Evolutionary conservation across 805 yeast genomes (phyloP).

Genomic region (Wickerhamiella australiensis): DNA sequence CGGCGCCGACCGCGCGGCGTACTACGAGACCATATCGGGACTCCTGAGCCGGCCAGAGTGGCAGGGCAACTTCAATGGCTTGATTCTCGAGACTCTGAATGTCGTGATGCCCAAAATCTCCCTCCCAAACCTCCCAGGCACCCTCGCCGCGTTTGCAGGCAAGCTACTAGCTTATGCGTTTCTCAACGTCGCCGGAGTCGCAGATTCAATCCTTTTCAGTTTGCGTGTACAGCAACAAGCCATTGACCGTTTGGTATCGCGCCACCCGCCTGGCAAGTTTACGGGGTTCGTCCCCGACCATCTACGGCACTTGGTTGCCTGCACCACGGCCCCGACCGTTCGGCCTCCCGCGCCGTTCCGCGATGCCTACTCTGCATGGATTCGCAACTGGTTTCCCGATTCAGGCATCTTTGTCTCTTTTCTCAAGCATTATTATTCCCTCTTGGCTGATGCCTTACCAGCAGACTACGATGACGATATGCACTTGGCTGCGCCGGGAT

Average conservation of each 20-base stretch:
- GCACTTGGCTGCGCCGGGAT: slow-evolving; percentile 26
- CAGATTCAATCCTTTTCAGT: slow-evolving; percentile 33
- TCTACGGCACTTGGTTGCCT: slow-evolving; percentile 22
- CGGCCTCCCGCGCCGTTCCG: slow-evolving; percentile 16
- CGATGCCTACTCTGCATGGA: slow-evolving; percentile 28
- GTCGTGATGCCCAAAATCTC: slow-evolving; percentile 39
- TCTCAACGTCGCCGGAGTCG: slow-evolving; percentile 42
- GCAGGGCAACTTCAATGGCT: slow-evolving; percentile 21
- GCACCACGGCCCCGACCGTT: not conserved
- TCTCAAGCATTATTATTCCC: slow-evolving; percentile 31
- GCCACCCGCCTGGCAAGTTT: slow-evolving; percentile 6
- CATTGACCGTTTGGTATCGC: slow-evolving; percentile 20
- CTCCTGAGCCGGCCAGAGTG: slow-evolving; percentile 32
- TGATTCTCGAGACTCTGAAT: slow-evolving; percentile 42
- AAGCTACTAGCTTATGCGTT: slow-evolving; percentile 57
- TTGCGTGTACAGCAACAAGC: slow-evolving; percentile 24
- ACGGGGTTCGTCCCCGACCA: slow-evolving; percentile 23
- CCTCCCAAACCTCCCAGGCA: slow-evolving; percentile 41
- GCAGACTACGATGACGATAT: slow-evolving; percentile 14
- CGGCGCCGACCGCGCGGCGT: slow-evolving; percentile 31
- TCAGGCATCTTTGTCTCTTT: slow-evolving; percentile 32
- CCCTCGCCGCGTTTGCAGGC: slow-evolving; percentile 54
- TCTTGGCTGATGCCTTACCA: slow-evolving; percentile 25
- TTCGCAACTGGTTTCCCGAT: slow-evolving; percentile 28
- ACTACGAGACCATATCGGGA: slow-evolving; percentile 31